Conservation (phyloP, 2,329 filamentous ascomycete genomes). For the Hymenoscyphus albidus region DNA sequence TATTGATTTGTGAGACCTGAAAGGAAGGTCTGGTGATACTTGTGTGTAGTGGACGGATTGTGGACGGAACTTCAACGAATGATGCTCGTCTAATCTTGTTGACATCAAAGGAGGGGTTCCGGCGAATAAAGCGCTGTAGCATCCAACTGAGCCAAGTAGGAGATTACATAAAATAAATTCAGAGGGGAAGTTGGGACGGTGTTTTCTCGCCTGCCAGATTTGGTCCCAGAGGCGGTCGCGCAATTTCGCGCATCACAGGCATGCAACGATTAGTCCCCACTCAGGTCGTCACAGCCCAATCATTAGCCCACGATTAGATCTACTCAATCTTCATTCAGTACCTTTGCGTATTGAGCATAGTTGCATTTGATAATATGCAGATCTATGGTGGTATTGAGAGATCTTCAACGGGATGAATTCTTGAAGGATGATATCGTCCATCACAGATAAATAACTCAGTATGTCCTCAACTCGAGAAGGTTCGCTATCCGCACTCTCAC, state of each 20-base stretch:
- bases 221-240: neutral
- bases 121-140: no score
- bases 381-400: neutral
- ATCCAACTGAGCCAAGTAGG: no score
- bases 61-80: no score
- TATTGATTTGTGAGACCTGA: no score
- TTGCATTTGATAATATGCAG: neutral
- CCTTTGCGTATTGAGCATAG: no score
- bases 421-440: neutral
- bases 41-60: no score
- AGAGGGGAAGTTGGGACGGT: no score
- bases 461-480: neutral
- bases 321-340: neutral
- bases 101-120: no score
- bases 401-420: neutral
- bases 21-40: no score
- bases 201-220: no score
- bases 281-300: neutral
- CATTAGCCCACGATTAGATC: neutral
- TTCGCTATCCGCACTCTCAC: neutral
- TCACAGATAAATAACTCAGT: neutral
- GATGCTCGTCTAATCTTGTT: no score
- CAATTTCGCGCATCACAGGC: neutral
- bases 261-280: neutral
- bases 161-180: no score